Evolutionary conservation across 2,329 filamentous ascomycete genomes (phyloP).

Genomic region (Fusarium marasasianum): DNA sequence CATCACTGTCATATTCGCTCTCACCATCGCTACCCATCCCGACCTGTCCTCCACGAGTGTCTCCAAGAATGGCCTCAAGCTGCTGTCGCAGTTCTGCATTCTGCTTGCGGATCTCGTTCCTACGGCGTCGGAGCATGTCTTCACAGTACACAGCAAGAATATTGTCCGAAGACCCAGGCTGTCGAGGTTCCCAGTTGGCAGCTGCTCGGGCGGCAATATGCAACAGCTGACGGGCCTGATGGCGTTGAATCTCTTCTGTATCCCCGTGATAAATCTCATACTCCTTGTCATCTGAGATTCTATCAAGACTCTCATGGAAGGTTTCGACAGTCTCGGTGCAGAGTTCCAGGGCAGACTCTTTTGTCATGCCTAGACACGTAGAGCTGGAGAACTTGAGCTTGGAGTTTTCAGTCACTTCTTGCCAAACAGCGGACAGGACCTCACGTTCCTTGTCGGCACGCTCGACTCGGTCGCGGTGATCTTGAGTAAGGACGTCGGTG

Average conservation of each 20-base stretch:
- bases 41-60: slow-evolving; percentile 11
- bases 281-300: not conserved
- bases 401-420: not conserved
- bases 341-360: not conserved
- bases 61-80: slow-evolving; percentile 16
- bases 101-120: not conserved
- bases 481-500: slow-evolving; percentile 21
- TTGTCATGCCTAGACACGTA: not conserved
- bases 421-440: slow-evolving; percentile 1
- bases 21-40: not conserved
- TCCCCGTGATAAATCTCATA: not conserved
- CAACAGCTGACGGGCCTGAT: slow-evolving; percentile 29
- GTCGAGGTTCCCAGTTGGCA: slow-evolving; percentile 22
- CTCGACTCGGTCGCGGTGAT: slow-evolving; percentile 21
- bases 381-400: not conserved
- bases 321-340: slow-evolving; percentile 21
- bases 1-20: not conserved
- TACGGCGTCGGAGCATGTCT: slow-evolving; percentile 17
- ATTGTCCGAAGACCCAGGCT: not conserved
- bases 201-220: slow-evolving; percentile 29
- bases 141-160: slow-evolving; percentile 20
- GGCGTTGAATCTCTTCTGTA: not conserved
- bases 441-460: slow-evolving; percentile 18
- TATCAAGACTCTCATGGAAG: slow-evolving; percentile 11
- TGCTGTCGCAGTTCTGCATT: slow-evolving; percentile 4